Evolutionary conservation across 345 rosid species (phyloP).

Genomic region (Xanthoceras sorbifolium): DNA sequence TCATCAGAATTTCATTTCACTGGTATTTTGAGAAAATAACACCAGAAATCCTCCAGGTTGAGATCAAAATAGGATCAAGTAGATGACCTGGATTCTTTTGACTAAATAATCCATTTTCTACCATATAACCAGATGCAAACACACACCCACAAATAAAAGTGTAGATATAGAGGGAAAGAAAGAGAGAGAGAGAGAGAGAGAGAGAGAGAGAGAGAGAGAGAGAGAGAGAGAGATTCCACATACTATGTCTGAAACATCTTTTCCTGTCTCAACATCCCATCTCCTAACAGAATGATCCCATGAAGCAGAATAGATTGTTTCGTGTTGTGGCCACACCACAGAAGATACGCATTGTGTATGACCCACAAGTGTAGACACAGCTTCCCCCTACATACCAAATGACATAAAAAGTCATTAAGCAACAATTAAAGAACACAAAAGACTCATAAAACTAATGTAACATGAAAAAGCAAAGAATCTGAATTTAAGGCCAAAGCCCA

Average conservation of each 20-base stretch:
- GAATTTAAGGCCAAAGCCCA: not conserved
- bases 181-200: not conserved
- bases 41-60: not conserved
- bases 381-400: constrained; percentile 59
- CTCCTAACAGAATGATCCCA: constrained; percentile 92
- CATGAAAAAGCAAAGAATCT: not conserved
- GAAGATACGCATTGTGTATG: constrained; percentile 88
- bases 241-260: constrained; percentile 69
- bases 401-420: not conserved
- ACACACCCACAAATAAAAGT: no score
- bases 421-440: not conserved
- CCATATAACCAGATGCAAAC: no score
- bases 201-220: not conserved
- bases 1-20: not conserved
- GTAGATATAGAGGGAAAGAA: not conserved
- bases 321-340: constrained; percentile 80
- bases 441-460: not conserved
- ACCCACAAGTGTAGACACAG: constrained; percentile 76
- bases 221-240: constrained; percentile 17
- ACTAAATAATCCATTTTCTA: no score
- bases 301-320: constrained; percentile 78
- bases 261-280: constrained; percentile 93
- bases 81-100: no score
- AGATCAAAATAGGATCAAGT: not conserved
- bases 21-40: not conserved